Evolutionary conservation across 1,139 yeast genomes (phyloP), one percentile per base, ranked within the genome.

Genomic region (Yamadazyma atmosphaerica): DNA sequence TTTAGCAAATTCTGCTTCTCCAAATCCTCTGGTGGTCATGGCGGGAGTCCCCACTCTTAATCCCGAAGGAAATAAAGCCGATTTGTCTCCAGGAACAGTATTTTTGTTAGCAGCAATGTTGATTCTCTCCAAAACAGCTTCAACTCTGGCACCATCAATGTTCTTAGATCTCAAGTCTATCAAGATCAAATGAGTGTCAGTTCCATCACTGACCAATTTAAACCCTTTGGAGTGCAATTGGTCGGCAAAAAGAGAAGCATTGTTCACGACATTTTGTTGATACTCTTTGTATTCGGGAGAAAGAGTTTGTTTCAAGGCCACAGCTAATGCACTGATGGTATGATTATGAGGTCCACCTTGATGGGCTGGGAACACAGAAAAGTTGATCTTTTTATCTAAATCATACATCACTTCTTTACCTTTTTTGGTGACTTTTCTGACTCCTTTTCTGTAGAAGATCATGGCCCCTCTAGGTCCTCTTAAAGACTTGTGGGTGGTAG

Each of bases 291-390:
- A 90, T 64, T 89, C 96, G 39, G 95, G 95, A 35, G 86, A 71
- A 45, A 77, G 69, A 40, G 96, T 89, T 73, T 90, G 97, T 63
- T 88, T 88, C 60, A 90, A 79, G 17, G 97, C 97, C 43, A 87
- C 95, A 6, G 97, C 95, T 54, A 90, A 72, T 10, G 97, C 98
- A 49, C 96, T 85, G 58, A 90, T 90, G 53, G 97, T 90, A 68
- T 90, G 97, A 74, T 90, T 90, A 68, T 90, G 97, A 52, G 98
- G 98, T 58, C 98, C 98, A 72, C 98, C 98, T 74, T 90, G 98
- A 67, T 90, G 97, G 43, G 95, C 98, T 52, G 98, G 98, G 86
- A 90, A 90, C 32, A 90, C 97, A 17, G 96, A 86, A 61, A 90
- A 90, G 75, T 90, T 90, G 66, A 90, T 88, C 59, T 84, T 86